A percentile compares a stretch with the other conserved stretches of the same genome.
Conservation (phyloP, 805 yeast genomes). For the Nakazawaea anatomiae region DNA sequence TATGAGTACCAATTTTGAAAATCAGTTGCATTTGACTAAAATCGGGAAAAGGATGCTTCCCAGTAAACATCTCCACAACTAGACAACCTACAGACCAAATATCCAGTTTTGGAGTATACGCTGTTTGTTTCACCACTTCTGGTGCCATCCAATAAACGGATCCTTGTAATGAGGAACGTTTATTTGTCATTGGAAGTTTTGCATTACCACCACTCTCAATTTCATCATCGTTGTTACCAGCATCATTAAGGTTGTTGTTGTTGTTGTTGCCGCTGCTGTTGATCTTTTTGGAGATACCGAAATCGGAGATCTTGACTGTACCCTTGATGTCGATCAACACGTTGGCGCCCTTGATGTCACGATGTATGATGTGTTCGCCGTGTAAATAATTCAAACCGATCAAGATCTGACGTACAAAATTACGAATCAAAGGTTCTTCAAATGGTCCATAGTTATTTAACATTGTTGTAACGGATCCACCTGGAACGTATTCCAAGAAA, state of each 20-base stretch:
- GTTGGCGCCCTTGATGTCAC: constrained; percentile 64
- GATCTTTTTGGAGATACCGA: constrained; percentile 60
- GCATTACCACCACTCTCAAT: too few relatives aligned
- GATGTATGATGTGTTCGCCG: constrained; percentile 50
- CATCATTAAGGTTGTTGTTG: too few relatives aligned
- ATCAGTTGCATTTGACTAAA: constrained; percentile 96
- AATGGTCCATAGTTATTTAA: constrained; percentile 53
- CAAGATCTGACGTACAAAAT: constrained; percentile 48
- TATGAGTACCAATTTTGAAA: constrained; percentile 84
- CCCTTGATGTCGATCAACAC: constrained; percentile 54
- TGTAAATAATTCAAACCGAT: constrained; percentile 53
- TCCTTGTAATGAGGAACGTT: constrained; percentile 85
- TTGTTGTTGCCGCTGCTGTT: neutral
- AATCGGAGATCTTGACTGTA: constrained; percentile 58
- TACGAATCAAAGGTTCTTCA: constrained; percentile 53
- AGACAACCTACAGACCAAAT: constrained; percentile 97
- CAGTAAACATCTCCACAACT: constrained; percentile 92
- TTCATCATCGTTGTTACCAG: neutral
- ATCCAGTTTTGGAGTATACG: constrained; percentile 88
- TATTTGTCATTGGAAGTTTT: constrained; percentile 15
- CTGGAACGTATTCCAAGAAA: constrained; percentile 49
- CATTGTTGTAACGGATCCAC: constrained; percentile 48
- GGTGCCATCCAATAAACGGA: constrained; percentile 99
- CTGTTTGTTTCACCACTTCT: constrained; percentile 91
- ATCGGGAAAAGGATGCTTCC: constrained; percentile 92